phyloP scores from a whole-genome alignment of 1,139 yeast genomes.

The Schizosaccharomyces versatilis region DNA sequence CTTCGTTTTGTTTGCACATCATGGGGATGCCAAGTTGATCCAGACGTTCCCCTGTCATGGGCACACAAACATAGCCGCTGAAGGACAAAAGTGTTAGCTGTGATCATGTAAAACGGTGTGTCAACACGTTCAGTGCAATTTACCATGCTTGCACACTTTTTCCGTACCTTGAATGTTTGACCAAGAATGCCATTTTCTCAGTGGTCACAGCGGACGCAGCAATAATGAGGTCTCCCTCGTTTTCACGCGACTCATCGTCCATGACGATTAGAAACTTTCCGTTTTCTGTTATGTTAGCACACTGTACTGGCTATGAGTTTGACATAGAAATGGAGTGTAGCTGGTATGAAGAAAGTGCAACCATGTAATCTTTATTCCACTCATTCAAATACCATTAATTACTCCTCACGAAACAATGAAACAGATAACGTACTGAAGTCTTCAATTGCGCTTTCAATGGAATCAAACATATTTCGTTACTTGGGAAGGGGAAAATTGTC shows the following conservation, averaged over 20 bases:
- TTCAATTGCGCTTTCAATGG: neutral
- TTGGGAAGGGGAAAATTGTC: too few species aligned
- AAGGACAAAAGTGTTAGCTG: conserved; percentile 26
- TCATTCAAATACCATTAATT: too few species aligned
- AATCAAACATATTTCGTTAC: neutral
- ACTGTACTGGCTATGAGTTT: neutral
- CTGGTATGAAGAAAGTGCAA: too few species aligned
- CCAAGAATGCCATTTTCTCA: conserved; percentile 83
- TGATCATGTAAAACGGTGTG: conserved; percentile 84
- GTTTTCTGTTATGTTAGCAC: conserved; percentile 22
- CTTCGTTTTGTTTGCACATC: conserved; percentile 46
- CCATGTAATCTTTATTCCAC: too few species aligned
- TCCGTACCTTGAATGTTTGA: conserved; percentile 32
- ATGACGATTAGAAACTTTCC: conserved; percentile 85
- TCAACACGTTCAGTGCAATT: conserved; percentile 60
- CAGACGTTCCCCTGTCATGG: conserved; percentile 57
- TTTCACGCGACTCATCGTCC: conserved; percentile 90
- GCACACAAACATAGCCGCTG: conserved; percentile 87
- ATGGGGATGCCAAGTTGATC: conserved; percentile 59
- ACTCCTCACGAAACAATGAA: too few species aligned
- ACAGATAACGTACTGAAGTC: neutral
- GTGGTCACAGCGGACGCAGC: conserved; percentile 69
- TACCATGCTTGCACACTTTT: conserved; percentile 61
- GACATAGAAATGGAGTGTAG: too few species aligned
- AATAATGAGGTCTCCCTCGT: conserved; percentile 88